Evolutionary conservation across 495 filamentous ascomycete genomes (phyloP), one percentile per base, ranked within the genome.

Genomic region (Letharia columbiana): DNA sequence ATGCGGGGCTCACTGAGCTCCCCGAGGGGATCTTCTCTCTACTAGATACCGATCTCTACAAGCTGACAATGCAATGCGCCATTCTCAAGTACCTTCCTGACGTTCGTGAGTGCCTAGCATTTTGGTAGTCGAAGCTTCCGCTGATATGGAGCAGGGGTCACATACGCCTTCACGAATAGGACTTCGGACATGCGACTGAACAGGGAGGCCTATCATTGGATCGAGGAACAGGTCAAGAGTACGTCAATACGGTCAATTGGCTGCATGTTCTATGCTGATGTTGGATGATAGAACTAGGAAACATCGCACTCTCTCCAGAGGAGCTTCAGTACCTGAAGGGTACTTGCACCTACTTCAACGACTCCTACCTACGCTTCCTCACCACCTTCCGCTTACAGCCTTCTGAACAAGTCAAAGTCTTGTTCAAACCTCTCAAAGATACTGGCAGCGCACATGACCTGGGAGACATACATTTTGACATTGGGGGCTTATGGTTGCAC

Each of bases 21-120:
- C 81, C 84, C n/a, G 82, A 84, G 70, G 92, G 91, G 47, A 86
- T 98, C 72, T 88, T 84, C 75, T 97, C 94, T 66, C 87, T 98
- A 67, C 84, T 98, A 49, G 94, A 98, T 74, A 98, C 94, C 2
- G 94, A 98, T 80, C 81, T 98, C 52, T 98, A 98, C 82, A 98
- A 98, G 77, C 76, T 98, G 72, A 98, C 94, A 13, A 98, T 98
- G 94, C 94, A 98, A 86, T 96, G 90, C 73, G 94, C 92, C 50
- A 85, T 98, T 68, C 81, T 96, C 61, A 92, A 91, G 72, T 92
- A 90, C 77, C 97, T 95, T 74, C 86, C 88, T 20, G 83, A 93
- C 70, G 86, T 92, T 62, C 78, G 89, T 88, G 69, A 77, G 82
- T 80, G 47, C 18, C 13, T 45, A 18, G 11, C 15, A 13, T 54